Conservation (phyloP, 1,284 basidiomycete genomes). For the Xerocomus amazonicus region DNA sequence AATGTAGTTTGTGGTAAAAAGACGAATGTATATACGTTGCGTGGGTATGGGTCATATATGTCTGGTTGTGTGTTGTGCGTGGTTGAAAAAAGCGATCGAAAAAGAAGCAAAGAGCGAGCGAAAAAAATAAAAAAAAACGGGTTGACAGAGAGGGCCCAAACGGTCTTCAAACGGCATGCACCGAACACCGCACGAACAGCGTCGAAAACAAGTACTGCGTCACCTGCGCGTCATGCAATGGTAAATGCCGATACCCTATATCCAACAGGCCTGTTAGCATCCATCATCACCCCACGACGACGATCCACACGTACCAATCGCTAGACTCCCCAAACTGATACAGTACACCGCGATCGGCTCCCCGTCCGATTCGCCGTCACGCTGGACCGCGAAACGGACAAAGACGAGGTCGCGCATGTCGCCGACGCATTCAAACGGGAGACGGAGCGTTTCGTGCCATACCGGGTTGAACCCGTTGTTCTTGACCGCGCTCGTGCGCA, state of each 20-base stretch:
- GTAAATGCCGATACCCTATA: conserved; percentile 84
- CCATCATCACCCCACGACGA: too few relatives aligned
- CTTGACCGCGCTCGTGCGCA: conserved; percentile 61
- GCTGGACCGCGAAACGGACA: conserved; percentile 69
- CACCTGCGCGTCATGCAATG: conserved; percentile 77
- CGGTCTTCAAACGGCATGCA: conserved; percentile 1
- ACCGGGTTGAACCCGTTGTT: conserved; percentile 89
- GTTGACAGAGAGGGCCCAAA: too few relatives aligned
- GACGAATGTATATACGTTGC: too few relatives aligned
- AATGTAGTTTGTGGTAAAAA: too few relatives aligned
- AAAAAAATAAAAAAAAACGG: too few relatives aligned
- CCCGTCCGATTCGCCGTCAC: conserved; percentile 58
- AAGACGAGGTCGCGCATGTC: conserved; percentile 83
- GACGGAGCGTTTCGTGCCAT: conserved; percentile 72
- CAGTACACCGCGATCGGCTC: conserved; percentile 73
- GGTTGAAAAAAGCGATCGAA: too few relatives aligned
- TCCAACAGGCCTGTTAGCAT: too few relatives aligned
- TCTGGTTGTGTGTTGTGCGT: too few relatives aligned
- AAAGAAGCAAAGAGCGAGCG: too few relatives aligned
- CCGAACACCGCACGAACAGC: conserved; percentile 61
- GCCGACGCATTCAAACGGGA: conserved; percentile 73
- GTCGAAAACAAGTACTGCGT: conserved; percentile 87
- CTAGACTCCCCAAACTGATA: conserved; percentile 62
- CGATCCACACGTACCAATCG: conserved; percentile 38
- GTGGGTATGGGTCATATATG: too few relatives aligned